phyloP scores from a whole-genome alignment of 2,329 filamentous ascomycete species.

The Hypoxylon rubiginosum region DNA sequence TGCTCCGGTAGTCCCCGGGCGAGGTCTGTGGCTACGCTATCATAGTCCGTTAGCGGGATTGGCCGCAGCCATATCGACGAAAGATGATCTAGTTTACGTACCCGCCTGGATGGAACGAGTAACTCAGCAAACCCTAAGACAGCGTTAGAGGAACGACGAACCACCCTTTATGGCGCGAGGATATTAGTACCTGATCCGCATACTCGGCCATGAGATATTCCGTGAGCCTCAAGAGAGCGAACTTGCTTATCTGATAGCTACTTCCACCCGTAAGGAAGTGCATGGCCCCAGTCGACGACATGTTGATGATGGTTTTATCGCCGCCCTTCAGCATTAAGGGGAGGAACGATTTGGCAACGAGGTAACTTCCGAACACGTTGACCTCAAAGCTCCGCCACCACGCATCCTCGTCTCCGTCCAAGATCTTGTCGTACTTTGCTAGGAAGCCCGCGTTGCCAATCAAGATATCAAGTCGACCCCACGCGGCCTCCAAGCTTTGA shows the following conservation, averaged over 20 bases:
- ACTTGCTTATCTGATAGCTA: slow-evolving; percentile 63
- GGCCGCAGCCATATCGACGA: neutral
- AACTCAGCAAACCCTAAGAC: slow-evolving; percentile 39
- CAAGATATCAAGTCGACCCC: slow-evolving; percentile 57
- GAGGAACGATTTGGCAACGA: slow-evolving; percentile 62
- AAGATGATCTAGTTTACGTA: slow-evolving; percentile 10
- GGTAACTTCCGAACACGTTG: slow-evolving; percentile 64
- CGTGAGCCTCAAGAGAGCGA: slow-evolving; percentile 63
- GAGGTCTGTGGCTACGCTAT: slow-evolving; percentile 47
- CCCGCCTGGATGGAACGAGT: slow-evolving; percentile 44
- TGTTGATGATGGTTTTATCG: slow-evolving; percentile 61
- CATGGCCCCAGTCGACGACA: slow-evolving; percentile 60
- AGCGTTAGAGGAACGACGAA: slow-evolving; percentile 49
- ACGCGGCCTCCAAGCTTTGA: slow-evolving; percentile 42
- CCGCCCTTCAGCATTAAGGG: slow-evolving; percentile 57
- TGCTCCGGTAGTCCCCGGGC: slow-evolving; percentile 49
- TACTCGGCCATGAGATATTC: slow-evolving; percentile 64
- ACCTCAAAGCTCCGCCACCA: slow-evolving; percentile 64
- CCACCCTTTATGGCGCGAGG: slow-evolving; percentile 56
- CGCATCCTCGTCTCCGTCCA: slow-evolving; percentile 56
- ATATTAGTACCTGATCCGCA: slow-evolving; percentile 53
- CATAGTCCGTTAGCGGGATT: neutral
- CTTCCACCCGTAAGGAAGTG: slow-evolving; percentile 53
- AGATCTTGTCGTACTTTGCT: slow-evolving; percentile 52
- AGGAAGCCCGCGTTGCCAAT: slow-evolving; percentile 62